These are phyloP conservation scores for Kodamaea alishanica DNA, from an alignment of 1,139 yeast species.

Conservation along the genomic window DNA sequence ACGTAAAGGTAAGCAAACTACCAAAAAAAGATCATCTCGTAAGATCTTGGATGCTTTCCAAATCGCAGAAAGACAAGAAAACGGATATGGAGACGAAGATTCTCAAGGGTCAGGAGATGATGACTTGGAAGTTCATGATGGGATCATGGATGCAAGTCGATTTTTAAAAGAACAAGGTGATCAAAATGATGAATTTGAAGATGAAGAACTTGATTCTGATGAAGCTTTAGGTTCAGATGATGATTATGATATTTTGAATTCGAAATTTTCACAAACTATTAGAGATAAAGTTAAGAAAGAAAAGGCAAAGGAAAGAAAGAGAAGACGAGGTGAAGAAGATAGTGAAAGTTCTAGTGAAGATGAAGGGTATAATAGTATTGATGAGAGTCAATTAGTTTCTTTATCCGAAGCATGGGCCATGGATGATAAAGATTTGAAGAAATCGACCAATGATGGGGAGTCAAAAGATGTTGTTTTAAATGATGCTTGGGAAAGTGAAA, in stretches of 20 bases:
- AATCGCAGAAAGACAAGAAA: slow-evolving; percentile 42
- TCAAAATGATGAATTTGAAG: slow-evolving; percentile 38
- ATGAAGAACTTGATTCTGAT: slow-evolving; percentile 73
- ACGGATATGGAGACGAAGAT: slow-evolving; percentile 13
- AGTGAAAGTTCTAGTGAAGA: slow-evolving; percentile 17
- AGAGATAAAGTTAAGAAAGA: slow-evolving; percentile 50
- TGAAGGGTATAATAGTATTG: slow-evolving; percentile 55
- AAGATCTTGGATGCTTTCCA: slow-evolving; percentile 46
- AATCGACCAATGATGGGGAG: slow-evolving; percentile 16
- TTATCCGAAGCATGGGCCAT: slow-evolving; percentile 87
- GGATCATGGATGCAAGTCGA: slow-evolving; percentile 43
- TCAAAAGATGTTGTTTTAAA: slow-evolving; percentile 39
- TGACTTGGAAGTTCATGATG: slow-evolving; percentile 31
- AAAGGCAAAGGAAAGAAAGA: slow-evolving; percentile 24
- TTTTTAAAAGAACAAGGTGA: slow-evolving; percentile 22
- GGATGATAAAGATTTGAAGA: slow-evolving; percentile 54
- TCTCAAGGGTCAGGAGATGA: slow-evolving; percentile 15
- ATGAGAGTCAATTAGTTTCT: slow-evolving; percentile 70
- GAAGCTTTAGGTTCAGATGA: slow-evolving; percentile 77
- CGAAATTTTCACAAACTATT: slow-evolving; percentile 64
- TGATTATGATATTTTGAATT: slow-evolving; percentile 63
- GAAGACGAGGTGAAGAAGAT: slow-evolving; percentile 17
- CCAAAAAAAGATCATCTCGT: slow-evolving; percentile 31
- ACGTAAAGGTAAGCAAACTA: slow-evolving; percentile 11
- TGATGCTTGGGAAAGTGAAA: slow-evolving; percentile 39